Evolutionary conservation across 495 filamentous ascomycete species (phyloP), one percentile per base, ranked within the genome.

Genomic region (Podospora comata): DNA sequence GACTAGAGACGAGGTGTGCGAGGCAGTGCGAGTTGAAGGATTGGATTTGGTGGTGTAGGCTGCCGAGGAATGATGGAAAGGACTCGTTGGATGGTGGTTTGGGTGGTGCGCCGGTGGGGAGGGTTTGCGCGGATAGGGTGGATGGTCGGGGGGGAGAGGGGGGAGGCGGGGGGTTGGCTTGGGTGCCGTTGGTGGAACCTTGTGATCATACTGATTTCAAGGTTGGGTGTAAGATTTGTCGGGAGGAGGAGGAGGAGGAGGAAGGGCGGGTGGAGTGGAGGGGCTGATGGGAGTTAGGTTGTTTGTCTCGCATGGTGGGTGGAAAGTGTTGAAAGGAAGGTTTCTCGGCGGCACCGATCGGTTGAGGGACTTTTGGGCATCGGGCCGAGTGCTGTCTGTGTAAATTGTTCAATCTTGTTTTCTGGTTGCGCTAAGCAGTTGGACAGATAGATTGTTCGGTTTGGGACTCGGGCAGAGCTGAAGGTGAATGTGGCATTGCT

Each of bases 81-180:
- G 39, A 48, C 39, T 11, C 39, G 39, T 48, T 11, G 15, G 59
- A 15, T 5, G 61, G 23, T 1, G 23, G 23, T 23, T 23, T 28
- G 58, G 62, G 16, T 1, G 62, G 16, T 1, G 13, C 81, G 3
- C 81, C 82, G 20, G 87, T 65, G 4, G 81, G 82, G 3, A 86
- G 78, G 32, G 81, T 84, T 67, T 88, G 80, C 11, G 83, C n/a
- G 23, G 39, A 64, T 7, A 5, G 39, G 13, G 39, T 13, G 39
- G 13, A 16, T 48, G 39, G 39, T 48, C 13, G 6, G 39, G 39
- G 5, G 39, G 39, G 6, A 2, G 39, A 3, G 13, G 39, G 13
- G 7, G 39, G 39, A 48, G 28, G 32, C 32, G 48, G 15, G 3
- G 55, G 13, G 4, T 26, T 53, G 23, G 48, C 26, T 18, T 67